Evolutionary conservation across 345 rosid species (phyloP).

Genomic region (Cardiospermum halicacabum): DNA sequence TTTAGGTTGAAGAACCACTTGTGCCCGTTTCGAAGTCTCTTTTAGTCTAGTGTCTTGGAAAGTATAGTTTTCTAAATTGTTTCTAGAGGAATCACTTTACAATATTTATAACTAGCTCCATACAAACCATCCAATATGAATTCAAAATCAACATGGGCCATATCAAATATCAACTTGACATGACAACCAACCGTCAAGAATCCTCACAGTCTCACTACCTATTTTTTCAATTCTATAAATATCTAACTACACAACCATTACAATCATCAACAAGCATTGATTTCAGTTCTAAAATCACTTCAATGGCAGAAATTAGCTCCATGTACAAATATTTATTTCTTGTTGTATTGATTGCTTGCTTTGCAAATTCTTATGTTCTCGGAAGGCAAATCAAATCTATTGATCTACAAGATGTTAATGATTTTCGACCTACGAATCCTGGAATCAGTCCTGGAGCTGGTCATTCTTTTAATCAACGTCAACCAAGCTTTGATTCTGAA

Average conservation of each 20-base stretch:
- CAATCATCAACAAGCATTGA: constrained; percentile 8
- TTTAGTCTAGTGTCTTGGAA: no score
- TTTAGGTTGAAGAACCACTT: no score
- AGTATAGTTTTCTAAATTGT: no score
- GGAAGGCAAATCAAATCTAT: constrained; percentile 32
- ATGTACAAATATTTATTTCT: constrained; percentile 10
- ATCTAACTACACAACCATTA: not conserved
- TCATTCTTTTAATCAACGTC: constrained; percentile 16
- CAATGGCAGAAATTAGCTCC: constrained; percentile 24
- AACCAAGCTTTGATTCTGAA: no score
- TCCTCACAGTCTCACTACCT: not conserved
- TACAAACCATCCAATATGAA: constrained; percentile 9
- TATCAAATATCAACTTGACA: no score
- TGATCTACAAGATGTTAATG: not conserved
- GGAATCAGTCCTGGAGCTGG: constrained; percentile 26
- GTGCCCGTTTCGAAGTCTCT: no score
- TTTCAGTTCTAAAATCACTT: not conserved
- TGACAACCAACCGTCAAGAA: constrained; percentile 10
- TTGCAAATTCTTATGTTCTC: constrained; percentile 19
- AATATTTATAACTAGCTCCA: no score
- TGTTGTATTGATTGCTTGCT: constrained; percentile 24
- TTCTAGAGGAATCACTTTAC: no score
- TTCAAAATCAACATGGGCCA: no score
- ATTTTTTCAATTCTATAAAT: constrained; percentile 25
- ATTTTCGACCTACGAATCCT: constrained; percentile 16